A percentile compares a stretch with the other conserved stretches of the same genome.
Evolutionary conservation across 345 rosid species (phyloP).

Genomic region (Cardiospermum halicacabum): DNA sequence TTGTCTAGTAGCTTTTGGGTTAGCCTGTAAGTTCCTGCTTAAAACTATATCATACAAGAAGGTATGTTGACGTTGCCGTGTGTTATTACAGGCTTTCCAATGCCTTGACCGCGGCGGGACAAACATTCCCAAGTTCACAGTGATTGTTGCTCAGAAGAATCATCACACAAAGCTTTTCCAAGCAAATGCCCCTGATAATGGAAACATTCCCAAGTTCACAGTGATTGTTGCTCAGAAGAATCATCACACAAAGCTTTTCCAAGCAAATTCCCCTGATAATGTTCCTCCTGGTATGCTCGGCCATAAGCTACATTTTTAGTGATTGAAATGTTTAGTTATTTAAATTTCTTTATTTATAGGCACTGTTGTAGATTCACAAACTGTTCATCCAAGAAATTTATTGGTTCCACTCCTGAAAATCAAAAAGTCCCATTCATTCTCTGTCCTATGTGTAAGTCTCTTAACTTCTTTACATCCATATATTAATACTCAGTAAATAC

Average conservation of each 20-base stretch:
- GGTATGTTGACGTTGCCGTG: background rate
- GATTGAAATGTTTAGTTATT: constrained; percentile 10
- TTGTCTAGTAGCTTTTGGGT: too few species aligned
- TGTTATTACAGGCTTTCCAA: constrained; percentile 62
- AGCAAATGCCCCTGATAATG: too few species aligned
- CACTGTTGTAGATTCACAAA: constrained; percentile 76
- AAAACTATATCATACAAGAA: background rate
- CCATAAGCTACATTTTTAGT: background rate
- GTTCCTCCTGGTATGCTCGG: constrained; percentile 72
- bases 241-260: constrained; percentile 87
- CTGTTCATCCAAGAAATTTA: constrained; percentile 81
- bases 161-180: too few species aligned
- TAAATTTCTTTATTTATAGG: constrained; percentile 35
- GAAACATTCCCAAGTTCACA: constrained; percentile 78
- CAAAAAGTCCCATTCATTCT: constrained; percentile 63
- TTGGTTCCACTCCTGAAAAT: constrained; percentile 67
- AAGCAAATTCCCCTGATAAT: constrained; percentile 49
- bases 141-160: too few species aligned
- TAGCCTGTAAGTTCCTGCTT: too few species aligned
- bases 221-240: constrained; percentile 85
- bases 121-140: too few species aligned
- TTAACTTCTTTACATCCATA: constrained; percentile 6
- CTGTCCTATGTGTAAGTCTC: constrained; percentile 79
- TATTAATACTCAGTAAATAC: background rate
- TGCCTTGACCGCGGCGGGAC: constrained; percentile 50